Percentiles rank a stretch among this genome's conserved stretches.
Conservation (phyloP, 2,329 filamentous ascomycete species). For the Pseudopyricularia javanii region DNA sequence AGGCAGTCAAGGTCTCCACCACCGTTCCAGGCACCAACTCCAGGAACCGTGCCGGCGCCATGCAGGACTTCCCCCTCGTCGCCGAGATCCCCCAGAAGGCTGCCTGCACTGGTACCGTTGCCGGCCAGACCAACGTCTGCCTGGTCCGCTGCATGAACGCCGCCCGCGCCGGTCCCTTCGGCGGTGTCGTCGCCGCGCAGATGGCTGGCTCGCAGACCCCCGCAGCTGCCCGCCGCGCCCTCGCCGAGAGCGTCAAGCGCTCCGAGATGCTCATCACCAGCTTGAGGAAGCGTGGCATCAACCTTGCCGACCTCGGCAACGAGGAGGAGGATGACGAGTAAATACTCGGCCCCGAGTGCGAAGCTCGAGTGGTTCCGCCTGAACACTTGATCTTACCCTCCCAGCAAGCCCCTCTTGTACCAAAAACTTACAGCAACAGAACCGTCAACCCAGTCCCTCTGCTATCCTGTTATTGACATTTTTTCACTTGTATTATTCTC, state of each 20-base stretch:
- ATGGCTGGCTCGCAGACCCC: constrained; percentile 3
- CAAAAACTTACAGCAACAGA: background rate
- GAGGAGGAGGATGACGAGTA: constrained; percentile 11
- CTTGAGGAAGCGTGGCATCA: constrained; percentile 8
- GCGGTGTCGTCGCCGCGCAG: constrained; percentile 26
- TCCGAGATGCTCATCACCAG: constrained; percentile 7
- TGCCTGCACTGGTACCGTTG: constrained; percentile 46
- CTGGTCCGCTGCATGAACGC: constrained; percentile 51
- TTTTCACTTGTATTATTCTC: background rate
- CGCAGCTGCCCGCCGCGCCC: constrained; percentile 11
- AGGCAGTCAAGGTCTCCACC: constrained; percentile 39
- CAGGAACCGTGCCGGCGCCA: background rate
- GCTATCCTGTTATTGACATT: background rate
- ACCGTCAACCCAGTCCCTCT: background rate
- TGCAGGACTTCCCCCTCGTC: constrained; percentile 25
- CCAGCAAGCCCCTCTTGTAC: background rate
- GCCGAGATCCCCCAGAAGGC: constrained; percentile 41
- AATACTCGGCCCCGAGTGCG: constrained; percentile 9
- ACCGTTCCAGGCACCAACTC: constrained; percentile 24
- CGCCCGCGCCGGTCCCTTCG: constrained; percentile 48
- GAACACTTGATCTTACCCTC: too few species aligned
- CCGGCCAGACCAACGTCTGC: constrained; percentile 46
- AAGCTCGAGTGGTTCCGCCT: too few species aligned
- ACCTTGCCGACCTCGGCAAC: constrained; percentile 5
- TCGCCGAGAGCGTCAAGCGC: constrained; percentile 14